These are phyloP conservation scores for Psilocybe cyanescens DNA, from an alignment of 768 basidiomycete genomes.

Conservation along the genomic window DNA sequence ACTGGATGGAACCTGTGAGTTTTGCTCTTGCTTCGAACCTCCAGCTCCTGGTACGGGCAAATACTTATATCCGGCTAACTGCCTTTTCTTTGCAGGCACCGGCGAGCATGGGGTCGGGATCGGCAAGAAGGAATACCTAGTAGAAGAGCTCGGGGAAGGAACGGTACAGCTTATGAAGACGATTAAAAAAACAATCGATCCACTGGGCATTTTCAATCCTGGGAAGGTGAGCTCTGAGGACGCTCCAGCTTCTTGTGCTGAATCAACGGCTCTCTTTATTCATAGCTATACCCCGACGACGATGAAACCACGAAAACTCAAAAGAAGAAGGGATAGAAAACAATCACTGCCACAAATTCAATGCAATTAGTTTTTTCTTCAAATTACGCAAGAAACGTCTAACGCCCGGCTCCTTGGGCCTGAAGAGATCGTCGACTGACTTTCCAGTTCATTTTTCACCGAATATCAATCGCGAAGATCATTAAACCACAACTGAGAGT, in stretches of 20 bases:
- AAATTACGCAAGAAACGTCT: too few relatives aligned
- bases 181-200: constrained; percentile 78
- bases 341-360: too few relatives aligned
- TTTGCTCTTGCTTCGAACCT: not conserved
- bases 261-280: not conserved
- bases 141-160: constrained; percentile 78
- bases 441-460: too few relatives aligned
- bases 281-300: constrained; percentile 21
- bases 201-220: constrained; percentile 79
- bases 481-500: too few relatives aligned
- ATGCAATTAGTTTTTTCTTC: too few relatives aligned
- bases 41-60: not conserved
- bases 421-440: too few relatives aligned
- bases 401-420: too few relatives aligned
- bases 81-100: constrained; percentile 46
- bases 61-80: too few relatives aligned
- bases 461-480: too few relatives aligned
- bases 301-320: too few relatives aligned
- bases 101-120: constrained; percentile 90
- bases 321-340: too few relatives aligned
- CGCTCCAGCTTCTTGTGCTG: not conserved
- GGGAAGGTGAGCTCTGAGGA: constrained; percentile 59
- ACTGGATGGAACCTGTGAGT: constrained; percentile 75
- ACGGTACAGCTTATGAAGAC: constrained; percentile 86
- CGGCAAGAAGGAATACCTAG: constrained; percentile 82